These are phyloP conservation scores for Hylodesmum podocarpum DNA, from an alignment of 306 rosid species.

Conservation along the genomic window DNA sequence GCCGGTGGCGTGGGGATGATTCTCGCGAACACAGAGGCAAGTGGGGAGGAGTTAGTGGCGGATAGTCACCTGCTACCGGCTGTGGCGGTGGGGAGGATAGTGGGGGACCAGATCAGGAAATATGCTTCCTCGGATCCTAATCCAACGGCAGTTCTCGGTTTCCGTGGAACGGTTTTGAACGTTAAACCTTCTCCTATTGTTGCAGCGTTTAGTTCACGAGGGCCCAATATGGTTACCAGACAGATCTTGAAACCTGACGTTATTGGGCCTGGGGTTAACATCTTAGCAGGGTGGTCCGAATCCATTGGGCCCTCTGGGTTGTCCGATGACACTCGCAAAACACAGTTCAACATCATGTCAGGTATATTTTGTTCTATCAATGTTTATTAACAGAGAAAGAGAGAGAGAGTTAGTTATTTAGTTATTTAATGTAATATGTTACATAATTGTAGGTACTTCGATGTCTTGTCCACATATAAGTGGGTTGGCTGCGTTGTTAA, in stretches of 20 bases:
- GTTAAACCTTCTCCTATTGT: conserved; percentile 87
- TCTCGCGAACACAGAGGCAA: conserved; percentile 75
- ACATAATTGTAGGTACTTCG: conserved; percentile 85
- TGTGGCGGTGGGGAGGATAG: conserved; percentile 67
- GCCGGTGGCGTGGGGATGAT: conserved; percentile 96
- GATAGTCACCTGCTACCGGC: conserved; percentile 91
- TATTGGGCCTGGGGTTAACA: conserved; percentile 90
- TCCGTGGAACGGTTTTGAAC: conserved; percentile 80
- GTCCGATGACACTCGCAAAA: conserved; percentile 52
- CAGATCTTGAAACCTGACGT: conserved; percentile 87
- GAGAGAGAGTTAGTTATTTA: too few species aligned
- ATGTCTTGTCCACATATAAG: conserved; percentile 99
- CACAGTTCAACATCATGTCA: conserved; percentile 87
- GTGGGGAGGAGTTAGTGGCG: conserved; percentile 89
- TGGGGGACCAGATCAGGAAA: conserved; percentile 64
- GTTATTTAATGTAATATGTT: too few species aligned
- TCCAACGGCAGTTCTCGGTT: conserved; percentile 72
- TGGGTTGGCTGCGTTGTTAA: conserved; percentile 79
- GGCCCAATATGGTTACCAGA: conserved; percentile 79
- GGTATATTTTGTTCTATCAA: conserved; percentile 42
- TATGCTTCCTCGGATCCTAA: conserved; percentile 48
- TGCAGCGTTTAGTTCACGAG: conserved; percentile 92
- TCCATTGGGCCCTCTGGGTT: conserved; percentile 87
- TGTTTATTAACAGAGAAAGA: too few species aligned
- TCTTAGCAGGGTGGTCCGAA: conserved; percentile 75